Percentiles rank a stretch among this genome's conserved stretches.
phyloP scores from a whole-genome alignment of 768 basidiomycete species.

The Lentinula guzmanii region DNA sequence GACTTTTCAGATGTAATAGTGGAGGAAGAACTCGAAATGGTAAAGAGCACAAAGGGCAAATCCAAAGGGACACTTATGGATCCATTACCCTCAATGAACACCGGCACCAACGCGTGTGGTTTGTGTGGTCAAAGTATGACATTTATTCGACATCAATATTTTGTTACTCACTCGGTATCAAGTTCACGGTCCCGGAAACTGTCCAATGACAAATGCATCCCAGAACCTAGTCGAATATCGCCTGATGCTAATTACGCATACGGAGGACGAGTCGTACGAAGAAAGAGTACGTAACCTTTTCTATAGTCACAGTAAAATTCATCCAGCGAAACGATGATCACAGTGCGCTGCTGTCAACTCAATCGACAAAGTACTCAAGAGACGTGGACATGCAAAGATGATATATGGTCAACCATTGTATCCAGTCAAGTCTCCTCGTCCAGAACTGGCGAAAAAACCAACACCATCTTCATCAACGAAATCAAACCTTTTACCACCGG shows the following conservation, averaged over 20 bases:
- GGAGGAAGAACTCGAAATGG: background rate
- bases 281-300: conserved; percentile 40
- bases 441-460: conserved; percentile 16
- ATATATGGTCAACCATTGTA: conserved; percentile 62
- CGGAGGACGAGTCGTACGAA: conserved; percentile 63
- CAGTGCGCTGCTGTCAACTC: conserved; percentile 62
- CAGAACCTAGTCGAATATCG: conserved; percentile 67
- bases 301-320: background rate
- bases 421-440: conserved; percentile 33
- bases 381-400: conserved; percentile 49
- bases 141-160: background rate
- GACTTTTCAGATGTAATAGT: conserved; percentile 4
- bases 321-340: conserved; percentile 5
- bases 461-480: background rate
- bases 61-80: background rate
- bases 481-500: no score
- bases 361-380: conserved; percentile 59
- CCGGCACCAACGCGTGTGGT: conserved; percentile 35
- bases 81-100: background rate
- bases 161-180: background rate
- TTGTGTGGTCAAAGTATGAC: conserved; percentile 41
- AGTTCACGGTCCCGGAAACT: conserved; percentile 26
- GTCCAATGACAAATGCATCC: conserved; percentile 60
- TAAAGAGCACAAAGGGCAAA: conserved; percentile 1
- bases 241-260: conserved; percentile 54